Conservation (phyloP, 2,329 filamentous ascomycete species). For the Lachnellula occidentalis region DNA sequence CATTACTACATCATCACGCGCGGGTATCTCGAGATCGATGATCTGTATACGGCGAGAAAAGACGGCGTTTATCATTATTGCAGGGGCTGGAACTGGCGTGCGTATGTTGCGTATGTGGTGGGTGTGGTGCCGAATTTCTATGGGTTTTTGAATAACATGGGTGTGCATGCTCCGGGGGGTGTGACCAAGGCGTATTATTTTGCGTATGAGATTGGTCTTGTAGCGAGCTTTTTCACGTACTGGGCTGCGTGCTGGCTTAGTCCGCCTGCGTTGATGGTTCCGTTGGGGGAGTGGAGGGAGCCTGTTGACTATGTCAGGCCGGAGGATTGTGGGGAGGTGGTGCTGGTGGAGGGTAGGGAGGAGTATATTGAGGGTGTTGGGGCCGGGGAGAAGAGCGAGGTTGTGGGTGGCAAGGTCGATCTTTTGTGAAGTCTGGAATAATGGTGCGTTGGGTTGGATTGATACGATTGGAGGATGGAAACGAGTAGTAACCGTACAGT, state of each 20-base stretch:
- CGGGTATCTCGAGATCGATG: slow-evolving; percentile 33
- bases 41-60: slow-evolving; percentile 31
- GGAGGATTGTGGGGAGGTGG: slow-evolving; percentile 17
- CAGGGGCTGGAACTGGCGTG: slow-evolving; percentile 33
- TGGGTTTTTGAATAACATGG: slow-evolving; percentile 38
- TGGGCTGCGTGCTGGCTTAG: slow-evolving; percentile 18
- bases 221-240: slow-evolving; percentile 34
- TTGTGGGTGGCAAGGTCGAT: no score
- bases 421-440: no score
- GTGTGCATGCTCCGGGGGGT: slow-evolving; percentile 32
- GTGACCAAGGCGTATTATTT: slow-evolving; percentile 48
- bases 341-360: slow-evolving; percentile 4
- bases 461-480: no score
- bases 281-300: slow-evolving; percentile 30
- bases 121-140: slow-evolving; percentile 38
- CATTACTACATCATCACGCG: slow-evolving; percentile 39
- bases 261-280: slow-evolving; percentile 17
- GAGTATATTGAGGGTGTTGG: slow-evolving; percentile 9
- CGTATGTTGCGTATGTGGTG: slow-evolving; percentile 32
- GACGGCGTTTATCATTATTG: slow-evolving; percentile 31
- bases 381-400: background rate
- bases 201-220: slow-evolving; percentile 48
- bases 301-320: slow-evolving; percentile 32
- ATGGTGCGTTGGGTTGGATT: no score
- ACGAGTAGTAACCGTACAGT: no score